phyloP scores from a whole-genome alignment of 2,329 filamentous ascomycete species.

The Septoria linicola region DNA sequence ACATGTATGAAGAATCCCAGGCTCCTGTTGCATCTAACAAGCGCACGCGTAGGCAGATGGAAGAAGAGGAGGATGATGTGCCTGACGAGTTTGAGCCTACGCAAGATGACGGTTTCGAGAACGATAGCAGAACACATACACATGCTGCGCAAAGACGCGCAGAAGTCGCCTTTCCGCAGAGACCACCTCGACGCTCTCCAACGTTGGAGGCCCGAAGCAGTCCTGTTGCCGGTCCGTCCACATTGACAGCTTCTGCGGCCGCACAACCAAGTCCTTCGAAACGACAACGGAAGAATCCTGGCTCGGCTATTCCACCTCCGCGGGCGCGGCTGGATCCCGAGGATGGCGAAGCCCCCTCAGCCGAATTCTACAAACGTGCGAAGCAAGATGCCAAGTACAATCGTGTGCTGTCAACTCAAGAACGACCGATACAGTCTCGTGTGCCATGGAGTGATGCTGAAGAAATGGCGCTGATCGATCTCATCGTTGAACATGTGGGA shows the following conservation, averaged over 20 bases:
- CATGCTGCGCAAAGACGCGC: slow-evolving; percentile 38
- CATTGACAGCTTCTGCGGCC: not conserved
- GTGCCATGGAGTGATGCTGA: slow-evolving; percentile 40
- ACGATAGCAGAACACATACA: slow-evolving; percentile 37
- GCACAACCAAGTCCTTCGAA: slow-evolving; percentile 18
- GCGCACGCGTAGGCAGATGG: slow-evolving; percentile 10
- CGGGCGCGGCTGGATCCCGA: slow-evolving; percentile 18
- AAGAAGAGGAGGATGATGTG: not conserved
- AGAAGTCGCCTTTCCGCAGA: slow-evolving; percentile 34
- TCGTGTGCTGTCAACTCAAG: slow-evolving; percentile 22
- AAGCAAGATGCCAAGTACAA: slow-evolving; percentile 27
- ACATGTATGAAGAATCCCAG: slow-evolving; percentile 13
- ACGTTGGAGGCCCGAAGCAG: slow-evolving; percentile 3
- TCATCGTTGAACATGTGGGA: slow-evolving; percentile 45
- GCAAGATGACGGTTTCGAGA: slow-evolving; percentile 49
- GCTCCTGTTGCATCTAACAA: slow-evolving; percentile 1
- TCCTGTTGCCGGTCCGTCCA: slow-evolving; percentile 15
- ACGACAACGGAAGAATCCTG: slow-evolving; percentile 36
- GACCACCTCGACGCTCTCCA: slow-evolving; percentile 2
- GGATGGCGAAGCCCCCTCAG: slow-evolving; percentile 9
- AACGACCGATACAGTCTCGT: slow-evolving; percentile 28
- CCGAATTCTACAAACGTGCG: slow-evolving; percentile 22
- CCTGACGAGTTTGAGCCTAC: slow-evolving; percentile 27
- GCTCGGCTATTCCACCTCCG: slow-evolving; percentile 33
- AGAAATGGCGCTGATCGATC: slow-evolving; percentile 46